A percentile compares a stretch with the other conserved stretches of the same genome.
Evolutionary conservation across 768 basidiomycete species (phyloP).

Genomic region (Lepiota venenata): DNA sequence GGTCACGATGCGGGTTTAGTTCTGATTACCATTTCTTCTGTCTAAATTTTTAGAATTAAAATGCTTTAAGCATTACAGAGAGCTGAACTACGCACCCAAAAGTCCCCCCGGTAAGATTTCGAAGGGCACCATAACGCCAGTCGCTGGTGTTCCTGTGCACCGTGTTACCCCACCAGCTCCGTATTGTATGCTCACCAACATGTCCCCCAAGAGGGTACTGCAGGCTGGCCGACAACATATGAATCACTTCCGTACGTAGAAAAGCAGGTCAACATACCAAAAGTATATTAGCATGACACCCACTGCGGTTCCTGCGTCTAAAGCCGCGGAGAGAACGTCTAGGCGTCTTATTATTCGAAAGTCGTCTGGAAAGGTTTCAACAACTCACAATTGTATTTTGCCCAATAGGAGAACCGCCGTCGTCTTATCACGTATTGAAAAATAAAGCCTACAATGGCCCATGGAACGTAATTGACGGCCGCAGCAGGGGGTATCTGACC

Average conservation of each 20-base stretch:
- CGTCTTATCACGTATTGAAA: conserved; percentile 74
- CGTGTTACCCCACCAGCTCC: conserved; percentile 39
- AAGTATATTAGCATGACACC: conserved; percentile 70
- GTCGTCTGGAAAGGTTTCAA: not conserved
- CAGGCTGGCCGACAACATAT: conserved; percentile 23
- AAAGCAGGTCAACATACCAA: conserved; percentile 35
- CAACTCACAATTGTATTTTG: conserved; percentile 69
- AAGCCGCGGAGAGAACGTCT: conserved; percentile 74
- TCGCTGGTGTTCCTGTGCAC: conserved; percentile 34
- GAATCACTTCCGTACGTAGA: not conserved
- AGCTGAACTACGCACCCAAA: conserved; percentile 28
- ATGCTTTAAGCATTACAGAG: not conserved
- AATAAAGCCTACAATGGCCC: conserved; percentile 71
- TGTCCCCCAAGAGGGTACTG: conserved; percentile 42
- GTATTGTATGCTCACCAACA: conserved; percentile 33
- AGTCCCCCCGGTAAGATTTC: conserved; percentile 23
- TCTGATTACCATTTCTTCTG: conserved; percentile 5
- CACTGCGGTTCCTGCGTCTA: conserved; percentile 71
- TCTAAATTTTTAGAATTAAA: not conserved
- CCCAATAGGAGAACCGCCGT: conserved; percentile 69
- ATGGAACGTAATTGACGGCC: conserved; percentile 81
- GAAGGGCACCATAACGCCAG: conserved; percentile 27
- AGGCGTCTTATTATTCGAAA: not conserved
- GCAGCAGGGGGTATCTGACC: conserved; percentile 76
- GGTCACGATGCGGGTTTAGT: not conserved